phyloP scores from a whole-genome alignment of 495 filamentous ascomycete species.

The Massariosphaeria phaeospora region DNA sequence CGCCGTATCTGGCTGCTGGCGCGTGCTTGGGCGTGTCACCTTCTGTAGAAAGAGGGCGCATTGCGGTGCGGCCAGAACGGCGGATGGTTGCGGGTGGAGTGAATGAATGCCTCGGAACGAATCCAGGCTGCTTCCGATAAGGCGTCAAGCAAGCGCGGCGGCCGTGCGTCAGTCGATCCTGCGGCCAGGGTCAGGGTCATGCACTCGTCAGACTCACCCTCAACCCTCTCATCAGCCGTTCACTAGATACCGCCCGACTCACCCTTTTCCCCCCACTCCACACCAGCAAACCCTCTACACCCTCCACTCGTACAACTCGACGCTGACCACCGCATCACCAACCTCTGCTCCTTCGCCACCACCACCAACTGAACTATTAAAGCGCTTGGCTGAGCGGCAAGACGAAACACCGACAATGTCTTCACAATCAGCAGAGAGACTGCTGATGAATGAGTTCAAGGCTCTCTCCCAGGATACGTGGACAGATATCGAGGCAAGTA shows the following conservation, averaged over 20 bases:
- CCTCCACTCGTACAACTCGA: neutral
- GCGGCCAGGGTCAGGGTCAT: constrained; percentile 1
- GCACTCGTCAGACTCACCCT: neutral
- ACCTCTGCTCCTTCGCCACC: no score
- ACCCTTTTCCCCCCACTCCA: neutral
- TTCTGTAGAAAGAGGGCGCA: no score
- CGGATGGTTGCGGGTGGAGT: no score
- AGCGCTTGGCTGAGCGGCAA: constrained; percentile 1
- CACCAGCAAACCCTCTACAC: neutral
- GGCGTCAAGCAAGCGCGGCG: neutral
- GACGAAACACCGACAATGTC: constrained; percentile 23
- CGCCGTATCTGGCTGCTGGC: no score
- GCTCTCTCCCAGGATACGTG: constrained; percentile 79
- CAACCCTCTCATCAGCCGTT: neutral
- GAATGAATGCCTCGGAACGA: no score
- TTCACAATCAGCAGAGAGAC: constrained; percentile 70
- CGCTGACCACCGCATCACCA: neutral
- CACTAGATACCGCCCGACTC: neutral
- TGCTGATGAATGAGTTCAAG: constrained; percentile 87
- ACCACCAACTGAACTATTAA: neutral
- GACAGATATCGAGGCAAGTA: constrained; percentile 77
- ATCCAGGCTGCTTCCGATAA: constrained; percentile 17
- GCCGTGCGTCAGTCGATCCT: neutral
- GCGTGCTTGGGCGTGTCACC: no score
- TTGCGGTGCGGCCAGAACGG: no score